These are phyloP conservation scores for Aspergillus candidus DNA, from an alignment of 2,329 filamentous ascomycete species.

Conservation along the genomic window DNA sequence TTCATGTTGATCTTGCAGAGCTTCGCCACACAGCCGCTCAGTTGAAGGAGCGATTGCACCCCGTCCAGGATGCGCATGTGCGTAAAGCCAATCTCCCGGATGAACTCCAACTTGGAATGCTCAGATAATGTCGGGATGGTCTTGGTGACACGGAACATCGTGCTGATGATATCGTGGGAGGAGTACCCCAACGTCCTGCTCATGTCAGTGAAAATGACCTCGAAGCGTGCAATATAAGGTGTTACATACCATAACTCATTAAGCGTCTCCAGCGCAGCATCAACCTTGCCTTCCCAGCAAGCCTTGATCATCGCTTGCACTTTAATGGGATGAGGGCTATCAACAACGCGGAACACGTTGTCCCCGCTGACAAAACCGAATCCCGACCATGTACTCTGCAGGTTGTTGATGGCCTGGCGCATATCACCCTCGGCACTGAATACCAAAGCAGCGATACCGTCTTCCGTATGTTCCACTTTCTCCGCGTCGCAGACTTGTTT, in stretches of 20 bases:
- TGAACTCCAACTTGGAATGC: conserved; percentile 93
- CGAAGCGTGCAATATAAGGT: neutral
- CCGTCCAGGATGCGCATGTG: conserved; percentile 99
- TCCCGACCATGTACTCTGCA: conserved; percentile 86
- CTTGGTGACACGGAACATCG: conserved; percentile 98
- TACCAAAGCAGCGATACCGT: conserved; percentile 89
- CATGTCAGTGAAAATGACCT: conserved; percentile 3
- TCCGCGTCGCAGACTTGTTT: conserved; percentile 91
- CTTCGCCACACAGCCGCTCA: conserved; percentile 86
- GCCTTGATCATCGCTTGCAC: conserved; percentile 98
- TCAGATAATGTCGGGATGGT: conserved; percentile 87
- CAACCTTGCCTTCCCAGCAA: conserved; percentile 86
- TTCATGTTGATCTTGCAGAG: conserved; percentile 97
- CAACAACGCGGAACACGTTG: conserved; percentile 96
- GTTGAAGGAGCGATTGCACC: conserved; percentile 86
- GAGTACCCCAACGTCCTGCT: conserved; percentile 76
- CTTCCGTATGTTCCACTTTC: conserved; percentile 82
- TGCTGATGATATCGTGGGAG: conserved; percentile 98
- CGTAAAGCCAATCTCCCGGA: conserved; percentile 97
- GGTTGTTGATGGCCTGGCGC: conserved; percentile 97
- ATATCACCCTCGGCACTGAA: conserved; percentile 98
- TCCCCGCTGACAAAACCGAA: conserved; percentile 97
- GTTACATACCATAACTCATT: conserved; percentile 73
- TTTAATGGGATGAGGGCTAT: conserved; percentile 95
- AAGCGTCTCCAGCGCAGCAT: conserved; percentile 76